phyloP scores from a whole-genome alignment of 805 yeast genomes.

The Candida ponderosae region DNA sequence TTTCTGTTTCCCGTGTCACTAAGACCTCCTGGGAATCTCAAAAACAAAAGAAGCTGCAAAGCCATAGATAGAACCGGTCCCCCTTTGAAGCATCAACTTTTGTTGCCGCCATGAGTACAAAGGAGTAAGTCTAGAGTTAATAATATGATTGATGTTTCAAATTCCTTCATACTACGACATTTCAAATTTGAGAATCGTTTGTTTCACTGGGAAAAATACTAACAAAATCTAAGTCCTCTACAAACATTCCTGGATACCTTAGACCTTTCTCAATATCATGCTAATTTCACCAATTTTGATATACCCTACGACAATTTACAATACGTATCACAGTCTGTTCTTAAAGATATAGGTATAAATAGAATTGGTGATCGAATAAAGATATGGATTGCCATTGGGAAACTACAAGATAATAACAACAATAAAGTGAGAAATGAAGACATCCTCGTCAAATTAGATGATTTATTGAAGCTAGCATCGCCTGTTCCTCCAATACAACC shows the following conservation, averaged over 20 bases:
- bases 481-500: slow-evolving; percentile 4
- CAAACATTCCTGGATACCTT: background rate
- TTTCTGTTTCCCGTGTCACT: background rate
- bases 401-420: slow-evolving; percentile 21
- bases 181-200: background rate
- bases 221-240: background rate
- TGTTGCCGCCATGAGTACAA: too few species aligned
- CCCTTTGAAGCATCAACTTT: too few species aligned
- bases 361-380: slow-evolving; percentile 80
- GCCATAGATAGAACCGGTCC: too few species aligned
- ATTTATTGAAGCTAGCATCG: slow-evolving; percentile 7
- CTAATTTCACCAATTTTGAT: slow-evolving; percentile 5
- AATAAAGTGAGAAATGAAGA: background rate
- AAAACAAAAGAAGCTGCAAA: too few species aligned
- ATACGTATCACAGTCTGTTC: slow-evolving; percentile 46
- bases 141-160: too few species aligned
- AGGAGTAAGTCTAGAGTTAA: too few species aligned
- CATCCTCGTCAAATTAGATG: slow-evolving; percentile 6
- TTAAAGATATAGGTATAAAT: slow-evolving; percentile 65
- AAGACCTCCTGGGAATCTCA: background rate
- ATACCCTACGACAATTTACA: slow-evolving; percentile 18
- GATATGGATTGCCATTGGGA: slow-evolving; percentile 49
- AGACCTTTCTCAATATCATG: background rate
- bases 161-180: background rate
- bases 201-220: background rate